phyloP scores from a whole-genome alignment of 352 stramenopile species.

The Phytophthora quininea region DNA sequence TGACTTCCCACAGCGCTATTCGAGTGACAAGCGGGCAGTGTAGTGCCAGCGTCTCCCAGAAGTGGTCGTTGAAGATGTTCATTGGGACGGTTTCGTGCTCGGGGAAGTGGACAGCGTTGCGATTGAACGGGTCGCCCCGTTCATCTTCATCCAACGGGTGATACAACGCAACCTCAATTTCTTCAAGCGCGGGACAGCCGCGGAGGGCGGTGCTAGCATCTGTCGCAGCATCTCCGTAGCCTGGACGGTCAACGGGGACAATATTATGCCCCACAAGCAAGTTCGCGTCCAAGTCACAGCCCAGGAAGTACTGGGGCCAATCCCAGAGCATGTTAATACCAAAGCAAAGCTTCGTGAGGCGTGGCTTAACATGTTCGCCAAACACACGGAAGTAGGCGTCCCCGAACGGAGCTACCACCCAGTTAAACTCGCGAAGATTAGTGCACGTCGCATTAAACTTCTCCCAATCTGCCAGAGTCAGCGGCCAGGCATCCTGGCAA shows the following conservation, averaged over 20 bases:
- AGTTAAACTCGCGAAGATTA: constrained; percentile 40
- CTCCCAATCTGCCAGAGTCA: constrained; percentile 31
- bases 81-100: constrained; percentile 27
- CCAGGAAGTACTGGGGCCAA: constrained; percentile 37
- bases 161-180: constrained; percentile 41
- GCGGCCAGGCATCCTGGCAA: constrained; percentile 29
- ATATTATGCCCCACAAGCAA: constrained; percentile 12
- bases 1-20: constrained; percentile 36
- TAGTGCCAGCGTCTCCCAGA: constrained; percentile 25
- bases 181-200: constrained; percentile 32
- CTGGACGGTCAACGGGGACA: neutral
- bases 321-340: constrained; percentile 47
- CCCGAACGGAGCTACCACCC: constrained; percentile 36
- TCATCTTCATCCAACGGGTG: constrained; percentile 33
- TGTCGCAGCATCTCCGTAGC: constrained; percentile 24
- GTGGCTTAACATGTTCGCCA: constrained; percentile 35
- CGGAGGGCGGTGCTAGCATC: constrained; percentile 29
- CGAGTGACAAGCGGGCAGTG: constrained; percentile 30
- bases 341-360: constrained; percentile 33
- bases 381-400: constrained; percentile 46
- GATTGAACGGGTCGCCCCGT: constrained; percentile 28
- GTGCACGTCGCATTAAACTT: constrained; percentile 33
- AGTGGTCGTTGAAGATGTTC: constrained; percentile 40
- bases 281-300: neutral
- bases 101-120: constrained; percentile 21